Percentiles rank a stretch among this genome's conserved stretches.
Conservation (phyloP, 129 eudicot species). For the Tagetes patula region DNA sequence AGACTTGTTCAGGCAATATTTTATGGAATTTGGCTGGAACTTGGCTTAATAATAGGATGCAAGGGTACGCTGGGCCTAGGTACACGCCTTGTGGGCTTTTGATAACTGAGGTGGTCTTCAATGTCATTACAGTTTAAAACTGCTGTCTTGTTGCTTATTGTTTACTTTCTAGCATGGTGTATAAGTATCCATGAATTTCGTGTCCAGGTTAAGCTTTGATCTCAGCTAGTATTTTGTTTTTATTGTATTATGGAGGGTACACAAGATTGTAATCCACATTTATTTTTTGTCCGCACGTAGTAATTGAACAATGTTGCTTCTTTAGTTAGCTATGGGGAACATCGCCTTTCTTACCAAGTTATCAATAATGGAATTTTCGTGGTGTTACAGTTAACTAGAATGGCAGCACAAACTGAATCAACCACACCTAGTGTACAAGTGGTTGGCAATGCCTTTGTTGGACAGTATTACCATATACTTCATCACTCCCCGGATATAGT, state of each 20-base stretch:
- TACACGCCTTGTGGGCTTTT: too few species aligned
- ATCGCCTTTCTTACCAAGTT: not conserved
- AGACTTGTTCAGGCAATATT: too few species aligned
- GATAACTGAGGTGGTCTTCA: conserved; percentile 9
- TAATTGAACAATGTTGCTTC: conserved; percentile 13
- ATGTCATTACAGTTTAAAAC: not conserved
- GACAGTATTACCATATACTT: conserved; percentile 66
- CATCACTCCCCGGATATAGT: conserved; percentile 52
- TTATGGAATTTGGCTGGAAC: too few species aligned
- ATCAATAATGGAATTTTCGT: conserved; percentile 12
- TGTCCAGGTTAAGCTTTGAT: conserved; percentile 18
- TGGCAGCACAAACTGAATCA: conserved; percentile 47
- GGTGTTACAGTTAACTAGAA: conserved; percentile 36
- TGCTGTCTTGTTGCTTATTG: conserved; percentile 10
- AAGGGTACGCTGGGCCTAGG: too few species aligned
- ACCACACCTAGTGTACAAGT: conserved; percentile 49
- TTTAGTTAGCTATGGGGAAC: conserved; percentile 1
- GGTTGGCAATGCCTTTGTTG: conserved; percentile 70
- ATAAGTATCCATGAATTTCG: conserved; percentile 4
- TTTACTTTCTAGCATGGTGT: not conserved
- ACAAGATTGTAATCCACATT: conserved; percentile 5
- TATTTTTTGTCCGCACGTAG: not conserved
- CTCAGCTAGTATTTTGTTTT: conserved; percentile 1
- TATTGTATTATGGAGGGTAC: conserved; percentile 4
- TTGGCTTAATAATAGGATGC: too few species aligned